These are phyloP conservation scores for Pontederia crassipes DNA, from an alignment of 176 grass and related monocot genomes.

Conservation along the genomic window DNA sequence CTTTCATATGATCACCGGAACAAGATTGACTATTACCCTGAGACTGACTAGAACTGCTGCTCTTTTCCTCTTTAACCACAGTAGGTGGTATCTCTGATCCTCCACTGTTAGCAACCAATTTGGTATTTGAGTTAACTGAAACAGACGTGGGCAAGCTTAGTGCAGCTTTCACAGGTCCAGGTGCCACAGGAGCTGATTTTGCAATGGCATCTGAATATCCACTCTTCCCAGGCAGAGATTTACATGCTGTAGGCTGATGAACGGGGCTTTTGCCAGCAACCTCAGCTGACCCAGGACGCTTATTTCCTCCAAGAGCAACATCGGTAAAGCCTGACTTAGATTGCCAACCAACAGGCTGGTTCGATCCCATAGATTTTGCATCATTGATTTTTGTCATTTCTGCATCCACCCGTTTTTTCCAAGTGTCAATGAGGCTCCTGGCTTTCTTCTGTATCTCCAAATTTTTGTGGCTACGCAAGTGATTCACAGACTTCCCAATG, in stretches of 20 bases:
- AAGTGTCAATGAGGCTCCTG: conserved; percentile 76
- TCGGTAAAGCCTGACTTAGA: conserved; percentile 56
- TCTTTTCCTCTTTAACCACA: conserved; percentile 58
- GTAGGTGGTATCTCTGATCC: conserved; percentile 12
- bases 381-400: conserved; percentile 88
- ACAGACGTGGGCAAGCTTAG: conserved; percentile 13
- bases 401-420: conserved; percentile 93
- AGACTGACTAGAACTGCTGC: conserved; percentile 83
- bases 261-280: conserved; percentile 32
- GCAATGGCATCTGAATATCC: conserved; percentile 21
- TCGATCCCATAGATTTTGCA: conserved; percentile 38
- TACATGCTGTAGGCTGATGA: conserved; percentile 30
- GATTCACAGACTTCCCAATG: conserved; percentile 92
- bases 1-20: conserved; percentile 70
- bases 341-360: conserved; percentile 54
- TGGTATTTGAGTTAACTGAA: conserved; percentile 30
- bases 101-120: conserved; percentile 24
- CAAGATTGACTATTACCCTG: conserved; percentile 83
- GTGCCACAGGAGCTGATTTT: conserved; percentile 20
- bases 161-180: conserved; percentile 29
- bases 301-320: conserved; percentile 57
- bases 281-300: conserved; percentile 48
- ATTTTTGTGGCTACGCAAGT: conserved; percentile 78
- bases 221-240: conserved; percentile 36
- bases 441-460: conserved; percentile 85